Base-by-base conservation (phyloP, 371 early-diverging fungal genomes). In the Syncephalis plumigaleata region DNA sequence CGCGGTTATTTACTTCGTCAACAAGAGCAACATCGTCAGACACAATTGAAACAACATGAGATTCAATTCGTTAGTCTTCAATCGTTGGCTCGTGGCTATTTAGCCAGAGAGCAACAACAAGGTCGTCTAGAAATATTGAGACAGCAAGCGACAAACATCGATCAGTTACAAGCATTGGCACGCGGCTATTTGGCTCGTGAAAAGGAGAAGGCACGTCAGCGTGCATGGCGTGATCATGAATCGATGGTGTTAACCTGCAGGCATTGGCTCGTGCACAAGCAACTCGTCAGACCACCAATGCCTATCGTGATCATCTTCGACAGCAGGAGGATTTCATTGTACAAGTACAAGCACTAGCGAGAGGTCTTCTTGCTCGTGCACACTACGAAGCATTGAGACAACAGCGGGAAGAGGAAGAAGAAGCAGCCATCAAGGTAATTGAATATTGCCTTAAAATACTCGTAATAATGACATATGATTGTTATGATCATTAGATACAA, bases 401-500 rank as follows among this genome's bases (percentile, higher is more conserved):
- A 11, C 31, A 31, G 31, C 31, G 31, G 4, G 31, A 31, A 31
- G 31, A 31, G 31, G 31, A 31, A 31, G 31, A 31, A 31, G 31
- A 31, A 11, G 31, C 31, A 31, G 31, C 31, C 4, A 31, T 31
- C 11, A 31, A 31, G 31, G 31, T 31, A 31, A 11, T 31, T 4
- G 11, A 31, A 31, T 31, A 31, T 31, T 7, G 31, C 4, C 11
- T 7, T 4, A 31, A 4, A 31, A 31, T 31, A 11, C 31, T 7
- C 11, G 31, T 11, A 31, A 4, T 7, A 7, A 31, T 31, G 11
- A 11, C 31, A n/a, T n/a, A n/a, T 31, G 11, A 31, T 31, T 31
- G 31, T 31, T 11, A 31, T 31, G 11, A 31, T n/a, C n/a, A n/a
- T 18, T 59, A 80, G 69, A 55, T 92, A 3, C 93, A 95, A 76